Base-by-base conservation (phyloP, 495 filamentous ascomycete species). In the Aspergillus diversus region DNA sequence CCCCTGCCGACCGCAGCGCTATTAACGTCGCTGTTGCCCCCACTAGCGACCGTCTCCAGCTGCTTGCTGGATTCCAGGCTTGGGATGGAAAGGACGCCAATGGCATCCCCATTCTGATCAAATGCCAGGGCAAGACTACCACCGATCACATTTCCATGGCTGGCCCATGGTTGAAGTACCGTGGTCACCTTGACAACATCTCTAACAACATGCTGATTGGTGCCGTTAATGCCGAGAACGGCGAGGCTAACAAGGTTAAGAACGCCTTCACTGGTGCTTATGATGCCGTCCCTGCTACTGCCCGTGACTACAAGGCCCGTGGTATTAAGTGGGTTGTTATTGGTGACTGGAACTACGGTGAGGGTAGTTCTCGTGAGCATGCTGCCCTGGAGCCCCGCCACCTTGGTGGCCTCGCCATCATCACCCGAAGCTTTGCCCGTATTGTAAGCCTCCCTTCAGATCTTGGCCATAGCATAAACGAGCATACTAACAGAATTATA, bases 131-230 rank as follows among this genome's bases (percentile, higher is more conserved):
- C 76, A 99, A 99, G 89, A 98, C 96, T 64, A 99, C 95, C 61
- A 99, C 95, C 66, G 95, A 99, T 72, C 96, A 98, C 84, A 99
- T 99, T 80, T 98, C 96, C 63, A 98, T 84, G 83, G 95, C 95
- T 73, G 95, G 95, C 66, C 95, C 95, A 51, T 99, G 95, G 95
- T 86, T 99, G 79, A 99, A 99, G 86, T 99, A 99, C 87, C 92
- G 96, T 86, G 95, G 95, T 53, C 95, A 99, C 77, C 86, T 99
- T 75, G 96, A 99, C 86, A 99, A 99, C 86, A 98, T 99, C 84
- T 98, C 96, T 73, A 98, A 98, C 89, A 99, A 99, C 87, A 97
- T 98, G 93, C 81, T 99, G 78, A 98, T 99, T 71, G 96, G 96
- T 82, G 95, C 95, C 65, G 90, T 92, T 83, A 99, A 98, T 81